Evolutionary conservation across 352 stramenopile species (phyloP).

Genomic region (Globisporangium emineosum): DNA sequence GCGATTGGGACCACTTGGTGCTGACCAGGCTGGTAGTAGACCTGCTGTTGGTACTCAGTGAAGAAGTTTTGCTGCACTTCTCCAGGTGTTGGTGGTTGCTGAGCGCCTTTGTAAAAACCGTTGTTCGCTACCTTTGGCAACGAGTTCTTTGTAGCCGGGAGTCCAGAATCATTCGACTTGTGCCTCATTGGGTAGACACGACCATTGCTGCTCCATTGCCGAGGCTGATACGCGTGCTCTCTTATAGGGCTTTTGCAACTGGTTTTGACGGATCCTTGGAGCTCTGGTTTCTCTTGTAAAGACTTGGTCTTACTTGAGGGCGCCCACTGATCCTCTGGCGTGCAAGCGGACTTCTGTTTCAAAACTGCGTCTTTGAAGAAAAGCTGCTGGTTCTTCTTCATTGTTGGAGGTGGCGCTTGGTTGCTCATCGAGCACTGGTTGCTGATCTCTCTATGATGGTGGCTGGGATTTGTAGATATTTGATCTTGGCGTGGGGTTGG

Average conservation of each 20-base stretch:
- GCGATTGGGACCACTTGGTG: background rate
- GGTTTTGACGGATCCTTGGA: background rate
- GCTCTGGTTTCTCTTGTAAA: background rate
- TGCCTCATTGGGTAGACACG: background rate
- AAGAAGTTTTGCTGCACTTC: background rate
- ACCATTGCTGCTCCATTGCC: background rate
- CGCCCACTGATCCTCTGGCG: background rate
- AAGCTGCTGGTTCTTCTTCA: slow-evolving; percentile 32
- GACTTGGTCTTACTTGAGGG: slow-evolving; percentile 6
- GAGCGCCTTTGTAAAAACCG: background rate
- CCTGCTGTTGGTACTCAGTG: slow-evolving; percentile 6
- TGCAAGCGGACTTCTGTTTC: slow-evolving; percentile 23
- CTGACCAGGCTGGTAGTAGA: slow-evolving; percentile 4
- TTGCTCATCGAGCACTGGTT: background rate
- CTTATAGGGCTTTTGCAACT: background rate
- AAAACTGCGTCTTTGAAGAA: slow-evolving; percentile 58
- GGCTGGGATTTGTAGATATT: slow-evolving; percentile 1
- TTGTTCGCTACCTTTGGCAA: background rate
- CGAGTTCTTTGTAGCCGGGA: background rate
- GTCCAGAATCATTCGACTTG: slow-evolving; percentile 4
- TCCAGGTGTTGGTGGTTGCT: background rate
- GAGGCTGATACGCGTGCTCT: background rate
- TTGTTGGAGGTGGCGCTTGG: background rate
- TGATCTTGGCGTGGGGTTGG: background rate
- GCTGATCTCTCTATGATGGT: background rate